Conservation (phyloP, 2,329 filamentous ascomycete genomes). For the Diaporthe destruens region DNA sequence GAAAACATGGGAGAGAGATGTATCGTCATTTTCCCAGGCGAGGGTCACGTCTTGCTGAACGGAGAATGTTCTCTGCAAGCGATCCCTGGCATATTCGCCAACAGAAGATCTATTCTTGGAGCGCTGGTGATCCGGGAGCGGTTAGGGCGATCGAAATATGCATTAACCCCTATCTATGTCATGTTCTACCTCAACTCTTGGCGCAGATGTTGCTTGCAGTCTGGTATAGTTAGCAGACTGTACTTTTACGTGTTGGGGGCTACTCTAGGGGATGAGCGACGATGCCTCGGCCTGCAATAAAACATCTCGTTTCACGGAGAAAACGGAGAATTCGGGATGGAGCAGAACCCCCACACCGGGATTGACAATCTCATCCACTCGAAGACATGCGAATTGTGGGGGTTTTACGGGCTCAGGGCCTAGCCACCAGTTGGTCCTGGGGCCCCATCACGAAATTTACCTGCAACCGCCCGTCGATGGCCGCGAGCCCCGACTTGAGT, state of each 20-base stretch:
- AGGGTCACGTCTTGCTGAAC: slow-evolving; percentile 77
- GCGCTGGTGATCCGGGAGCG: neutral
- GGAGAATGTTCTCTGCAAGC: slow-evolving; percentile 74
- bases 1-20: slow-evolving; percentile 77
- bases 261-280: slow-evolving; percentile 5
- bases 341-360: slow-evolving; percentile 25
- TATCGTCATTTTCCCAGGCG: slow-evolving; percentile 77
- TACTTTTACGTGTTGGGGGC: neutral
- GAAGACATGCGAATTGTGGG: slow-evolving; percentile 32
- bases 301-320: slow-evolving; percentile 35
- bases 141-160: slow-evolving; percentile 17
- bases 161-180: neutral
- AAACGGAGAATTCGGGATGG: slow-evolving; percentile 12
- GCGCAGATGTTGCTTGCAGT: neutral
- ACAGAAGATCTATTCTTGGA: slow-evolving; percentile 15
- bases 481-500: slow-evolving; percentile 6
- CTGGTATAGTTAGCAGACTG: slow-evolving; percentile 1
- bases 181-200: neutral
- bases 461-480: slow-evolving; percentile 35
- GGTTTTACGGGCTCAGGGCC: slow-evolving; percentile 14
- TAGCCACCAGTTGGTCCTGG: neutral
- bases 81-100: slow-evolving; percentile 60
- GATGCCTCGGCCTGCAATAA: slow-evolving; percentile 30
- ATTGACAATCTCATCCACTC: slow-evolving; percentile 8
- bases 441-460: slow-evolving; percentile 26